Evolutionary conservation across 139 green algal genomes (phyloP).

Genomic region (Bryopsis sp.): DNA sequence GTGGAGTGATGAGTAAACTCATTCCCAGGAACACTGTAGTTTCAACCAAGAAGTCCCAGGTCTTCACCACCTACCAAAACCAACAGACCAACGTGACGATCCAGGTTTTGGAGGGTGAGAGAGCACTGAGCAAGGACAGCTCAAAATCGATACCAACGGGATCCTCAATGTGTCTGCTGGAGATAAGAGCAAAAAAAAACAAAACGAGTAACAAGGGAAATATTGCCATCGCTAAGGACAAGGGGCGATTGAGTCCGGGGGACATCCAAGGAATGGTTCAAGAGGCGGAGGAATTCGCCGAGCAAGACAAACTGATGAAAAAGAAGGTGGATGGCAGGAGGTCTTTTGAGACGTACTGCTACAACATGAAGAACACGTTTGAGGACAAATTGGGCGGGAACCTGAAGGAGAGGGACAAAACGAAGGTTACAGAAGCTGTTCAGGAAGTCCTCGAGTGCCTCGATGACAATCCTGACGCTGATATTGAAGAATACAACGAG

Average conservation of each 20-base stretch:
- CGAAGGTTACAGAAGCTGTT: conserved; percentile 70
- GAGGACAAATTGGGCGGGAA: conserved; percentile 63
- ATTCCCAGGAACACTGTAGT: conserved; percentile 83
- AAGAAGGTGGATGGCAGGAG: conserved; percentile 40
- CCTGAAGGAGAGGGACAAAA: conserved; percentile 77
- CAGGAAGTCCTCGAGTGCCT: conserved; percentile 89
- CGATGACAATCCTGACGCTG: conserved; percentile 59
- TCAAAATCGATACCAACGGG: conserved; percentile 82
- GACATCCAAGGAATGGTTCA: conserved; percentile 52
- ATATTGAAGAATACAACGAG: conserved; percentile 90
- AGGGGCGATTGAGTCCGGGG: conserved; percentile 43
- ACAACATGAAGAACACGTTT: conserved; percentile 50
- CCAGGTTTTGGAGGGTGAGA: conserved; percentile 84
- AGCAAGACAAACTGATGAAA: conserved; percentile 41
- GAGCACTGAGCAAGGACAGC: conserved; percentile 90
- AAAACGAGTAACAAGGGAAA: conserved; percentile 77
- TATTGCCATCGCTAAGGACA: conserved; percentile 82
- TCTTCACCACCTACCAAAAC: conserved; percentile 98
- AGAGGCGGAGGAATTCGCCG: conserved; percentile 28
- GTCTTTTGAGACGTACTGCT: conserved; percentile 50
- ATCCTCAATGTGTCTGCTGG: conserved; percentile 82
- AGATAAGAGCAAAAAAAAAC: conserved; percentile 80
- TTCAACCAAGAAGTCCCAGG: conserved; percentile 97
- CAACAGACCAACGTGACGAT: conserved; percentile 87
- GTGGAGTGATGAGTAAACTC: conserved; percentile 89